Evolutionary conservation across 176 grass and related monocot species (phyloP), one percentile per base, ranked within the genome.

Genomic region (Oryza brachyantha): DNA sequence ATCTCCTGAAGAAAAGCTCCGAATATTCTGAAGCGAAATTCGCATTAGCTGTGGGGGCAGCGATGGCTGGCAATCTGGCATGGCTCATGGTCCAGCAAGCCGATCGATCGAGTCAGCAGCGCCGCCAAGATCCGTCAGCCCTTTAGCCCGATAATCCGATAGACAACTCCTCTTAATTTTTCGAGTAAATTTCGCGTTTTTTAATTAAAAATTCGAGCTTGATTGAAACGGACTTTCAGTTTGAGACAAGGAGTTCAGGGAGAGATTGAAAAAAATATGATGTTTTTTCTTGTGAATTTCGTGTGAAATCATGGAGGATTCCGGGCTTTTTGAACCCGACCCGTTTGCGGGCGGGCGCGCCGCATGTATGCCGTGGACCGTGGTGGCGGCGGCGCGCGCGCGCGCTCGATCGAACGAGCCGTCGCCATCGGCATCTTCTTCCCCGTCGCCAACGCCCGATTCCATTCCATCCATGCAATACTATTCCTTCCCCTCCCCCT

Each of bases 361-460:
- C 55, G 75, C 75, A 66, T 5, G 83, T 72, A 45, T 31, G 66
- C 4, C 39, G 57, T 43, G 75, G 48, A 57, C 4, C 39, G 57
- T 43, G 75, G 48, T 14, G 68, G 60, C 68, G 76, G 68, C 67
- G 57, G 57, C 75, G 57, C 83, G 61, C n/a, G n/a, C n/a, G n/a
- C n/a, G n/a, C n/a, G n/a, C n/a, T n/a, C n/a, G n/a, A n/a, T n/a
- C n/a, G n/a, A n/a, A n/a, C n/a, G n/a, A n/a, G n/a, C n/a, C 8
- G 7, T 10, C 46, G 8, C 19, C 64, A 78, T 73, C 42, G 85
- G 85, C 80, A 88, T 88, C 80, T 88, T 83, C 80, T 19, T 35
- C 5, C 13, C 7, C 61, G 68, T 37, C 11, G 48, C 60, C 86
- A 88, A 24, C 74, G 25, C 14, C 68, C 1, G 72, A 87, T 87